These are phyloP conservation scores for Cerrena zonata DNA, from an alignment of 1,284 basidiomycete genomes.

Conservation along the genomic window DNA sequence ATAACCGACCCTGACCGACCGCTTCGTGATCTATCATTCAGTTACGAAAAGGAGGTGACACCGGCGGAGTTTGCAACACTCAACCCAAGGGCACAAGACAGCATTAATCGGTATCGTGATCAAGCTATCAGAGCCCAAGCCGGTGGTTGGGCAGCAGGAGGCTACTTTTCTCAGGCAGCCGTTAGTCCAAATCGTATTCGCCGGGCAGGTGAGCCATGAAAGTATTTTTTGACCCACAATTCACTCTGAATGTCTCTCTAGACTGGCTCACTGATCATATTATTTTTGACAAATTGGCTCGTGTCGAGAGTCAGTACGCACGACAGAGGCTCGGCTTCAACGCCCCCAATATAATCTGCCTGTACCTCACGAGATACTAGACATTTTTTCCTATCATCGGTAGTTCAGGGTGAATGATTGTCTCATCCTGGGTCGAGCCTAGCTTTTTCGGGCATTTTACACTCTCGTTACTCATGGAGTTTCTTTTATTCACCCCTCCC, in stretches of 20 bases:
- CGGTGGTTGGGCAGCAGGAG: slow-evolving; percentile 20
- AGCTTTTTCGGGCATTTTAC: too few relatives aligned
- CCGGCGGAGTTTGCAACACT: slow-evolving; percentile 59
- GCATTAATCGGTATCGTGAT: background rate
- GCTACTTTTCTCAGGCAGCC: slow-evolving; percentile 26
- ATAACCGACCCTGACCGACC: too few relatives aligned
- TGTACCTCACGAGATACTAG: slow-evolving; percentile 21
- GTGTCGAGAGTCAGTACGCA: slow-evolving; percentile 57
- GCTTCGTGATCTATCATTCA: slow-evolving; percentile 22
- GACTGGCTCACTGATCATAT: slow-evolving; percentile 72
- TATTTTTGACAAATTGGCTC: slow-evolving; percentile 61
- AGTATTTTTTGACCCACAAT: too few relatives aligned
- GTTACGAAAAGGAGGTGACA: slow-evolving; percentile 64
- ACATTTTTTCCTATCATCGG: background rate
- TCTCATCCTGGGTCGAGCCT: too few relatives aligned
- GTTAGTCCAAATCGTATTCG: too few relatives aligned
- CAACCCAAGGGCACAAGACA: slow-evolving; percentile 57
- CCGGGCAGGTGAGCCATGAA: too few relatives aligned
- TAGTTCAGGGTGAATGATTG: too few relatives aligned
- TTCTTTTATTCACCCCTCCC: too few relatives aligned
- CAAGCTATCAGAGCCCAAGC: background rate
- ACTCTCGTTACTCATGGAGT: too few relatives aligned
- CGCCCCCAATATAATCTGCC: slow-evolving; percentile 71
- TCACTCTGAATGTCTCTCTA: slow-evolving; percentile 27
- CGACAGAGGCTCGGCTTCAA: slow-evolving; percentile 59